Base-by-base conservation (phyloP, 371 early-diverging fungal genomes). In the Mortierella sp. region DNA sequence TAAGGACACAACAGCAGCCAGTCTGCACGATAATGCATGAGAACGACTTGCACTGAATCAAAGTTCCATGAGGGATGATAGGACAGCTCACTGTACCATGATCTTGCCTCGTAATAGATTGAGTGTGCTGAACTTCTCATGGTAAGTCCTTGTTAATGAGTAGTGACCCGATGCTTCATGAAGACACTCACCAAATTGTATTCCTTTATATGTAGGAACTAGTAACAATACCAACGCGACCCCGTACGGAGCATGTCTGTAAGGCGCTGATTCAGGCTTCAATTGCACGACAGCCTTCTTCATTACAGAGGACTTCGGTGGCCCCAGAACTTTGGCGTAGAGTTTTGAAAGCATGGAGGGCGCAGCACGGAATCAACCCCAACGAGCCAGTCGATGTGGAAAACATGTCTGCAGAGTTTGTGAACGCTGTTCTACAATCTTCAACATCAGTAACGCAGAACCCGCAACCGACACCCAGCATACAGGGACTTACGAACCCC, bases 91-190 rank as follows among this genome's bases (percentile, higher is more conserved):
- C 39, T 43, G 5, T 5, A n/a, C 16, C 16, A 16, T 43, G 5
- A 34, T 34, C 34, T 34, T 34, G 34, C 10, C 48, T 44, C 14
- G 0, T 19, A n/a, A 13, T 61, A 73, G 74, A 73, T 73, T 41
- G 76, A 68, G 25, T 76, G 54, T 37, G 76, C 76, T 3, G 69
- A 64, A 7, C 22, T 76, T 9, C 43, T 73, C 5, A 49, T 39
- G 44, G 70, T 69, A 54, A 0, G 61, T 21, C 16, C 34, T 34
- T 34, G 34, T 34, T 34, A 4, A 34, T 7, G 34, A 10, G 10
- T 34, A 34, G 34, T 34, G 10, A 34, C 34, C 10, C 10, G 34
- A 34, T 34, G 34, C 7, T 34, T 34, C 34, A 34, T 34, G 34
- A 34, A 34, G 34, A n/a, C 34, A 34, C 34, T 34, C 34, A n/a